These are phyloP conservation scores for Stephania yunnanensis DNA, from an alignment of 164 flowering plant genomes.

Conservation along the genomic window DNA sequence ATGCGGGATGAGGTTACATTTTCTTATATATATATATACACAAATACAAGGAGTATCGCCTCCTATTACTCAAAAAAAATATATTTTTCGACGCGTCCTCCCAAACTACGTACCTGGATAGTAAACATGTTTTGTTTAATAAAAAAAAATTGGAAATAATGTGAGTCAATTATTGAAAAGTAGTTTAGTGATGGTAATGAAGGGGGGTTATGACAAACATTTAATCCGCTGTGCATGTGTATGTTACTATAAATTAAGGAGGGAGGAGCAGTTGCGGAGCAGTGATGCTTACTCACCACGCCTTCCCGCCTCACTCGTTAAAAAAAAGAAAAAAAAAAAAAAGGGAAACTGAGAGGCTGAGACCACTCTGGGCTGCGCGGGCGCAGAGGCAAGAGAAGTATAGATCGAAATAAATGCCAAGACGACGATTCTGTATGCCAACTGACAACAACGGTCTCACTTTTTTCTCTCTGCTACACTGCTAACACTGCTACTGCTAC, in stretches of 20 bases:
- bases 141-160: not conserved
- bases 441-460: slow-evolving; percentile 2
- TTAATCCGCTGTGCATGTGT: not conserved
- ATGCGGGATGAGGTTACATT: no score
- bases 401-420: not conserved
- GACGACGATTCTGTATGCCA: not conserved
- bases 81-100: not conserved
- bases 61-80: no score
- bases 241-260: not conserved
- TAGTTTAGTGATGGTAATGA: no score
- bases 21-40: no score
- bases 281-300: not conserved
- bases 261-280: no score
- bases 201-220: not conserved
- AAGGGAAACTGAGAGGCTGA: not conserved
- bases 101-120: not conserved
- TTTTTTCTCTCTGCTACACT: not conserved
- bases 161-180: not conserved
- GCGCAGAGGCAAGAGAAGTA: not conserved
- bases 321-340: not conserved
- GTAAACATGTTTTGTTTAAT: not conserved
- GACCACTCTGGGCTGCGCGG: not conserved
- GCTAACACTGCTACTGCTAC: no score
- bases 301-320: not conserved
- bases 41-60: no score